These are phyloP conservation scores for Ligustrum vulgare DNA, from an alignment of 257 asterid genomes.

Conservation along the genomic window DNA sequence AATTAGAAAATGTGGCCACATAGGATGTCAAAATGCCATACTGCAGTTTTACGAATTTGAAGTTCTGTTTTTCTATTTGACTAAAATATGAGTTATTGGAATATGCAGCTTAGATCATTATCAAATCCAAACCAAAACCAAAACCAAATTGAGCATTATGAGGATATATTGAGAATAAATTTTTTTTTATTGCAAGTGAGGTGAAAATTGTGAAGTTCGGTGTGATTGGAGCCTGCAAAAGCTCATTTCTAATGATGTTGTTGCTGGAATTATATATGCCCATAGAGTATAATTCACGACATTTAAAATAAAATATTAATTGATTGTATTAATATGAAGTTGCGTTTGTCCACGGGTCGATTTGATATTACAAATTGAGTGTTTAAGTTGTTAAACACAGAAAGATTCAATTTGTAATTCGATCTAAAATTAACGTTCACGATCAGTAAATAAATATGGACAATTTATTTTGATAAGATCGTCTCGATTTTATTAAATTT, in stretches of 20 bases:
- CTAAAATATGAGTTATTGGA: slow-evolving; percentile 24
- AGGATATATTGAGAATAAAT: slow-evolving; percentile 78
- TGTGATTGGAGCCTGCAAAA: slow-evolving; percentile 90
- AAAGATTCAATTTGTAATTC: too few relatives aligned
- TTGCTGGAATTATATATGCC: too few relatives aligned
- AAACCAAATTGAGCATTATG: slow-evolving; percentile 77
- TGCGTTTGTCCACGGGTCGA: too few relatives aligned
- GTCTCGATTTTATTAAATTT: too few relatives aligned
- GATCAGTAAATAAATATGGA: too few relatives aligned
- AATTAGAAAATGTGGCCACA: neutral
- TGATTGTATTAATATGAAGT: too few relatives aligned
- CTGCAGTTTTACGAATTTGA: neutral
- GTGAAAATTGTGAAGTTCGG: slow-evolving; percentile 81
- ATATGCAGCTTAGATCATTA: slow-evolving; percentile 77
- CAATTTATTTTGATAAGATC: too few relatives aligned
- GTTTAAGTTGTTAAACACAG: too few relatives aligned
- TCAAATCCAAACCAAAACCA: slow-evolving; percentile 89
- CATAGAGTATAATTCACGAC: too few relatives aligned
- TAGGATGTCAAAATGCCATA: neutral
- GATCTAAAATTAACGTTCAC: too few relatives aligned
- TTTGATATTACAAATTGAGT: too few relatives aligned
- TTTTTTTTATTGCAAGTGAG: slow-evolving; percentile 97
- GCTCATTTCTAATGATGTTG: slow-evolving; percentile 88
- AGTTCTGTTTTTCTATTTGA: neutral
- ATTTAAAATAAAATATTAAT: too few relatives aligned